Base-by-base conservation (phyloP, 1,284 basidiomycete genomes). In the Binderoboletus segoi region DNA sequence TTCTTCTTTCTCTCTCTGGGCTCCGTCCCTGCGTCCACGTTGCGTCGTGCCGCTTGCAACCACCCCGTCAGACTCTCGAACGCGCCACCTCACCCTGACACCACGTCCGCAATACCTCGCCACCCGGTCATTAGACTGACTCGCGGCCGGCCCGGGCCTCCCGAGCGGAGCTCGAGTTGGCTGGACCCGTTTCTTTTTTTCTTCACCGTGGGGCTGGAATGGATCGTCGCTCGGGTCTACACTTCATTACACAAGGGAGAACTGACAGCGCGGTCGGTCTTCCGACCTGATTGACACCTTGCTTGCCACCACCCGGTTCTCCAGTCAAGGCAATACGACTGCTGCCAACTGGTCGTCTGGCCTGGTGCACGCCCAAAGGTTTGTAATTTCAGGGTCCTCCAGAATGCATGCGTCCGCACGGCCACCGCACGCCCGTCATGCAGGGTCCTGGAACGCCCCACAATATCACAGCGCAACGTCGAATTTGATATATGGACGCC, bases 401-500 rank as follows among this genome's bases (percentile, higher is more conserved):
- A 54, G 16, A 18, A 61, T n/a, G 68, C 63, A 49, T 70, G 61
- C 56, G 41, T 63, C 67, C 68, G 45, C 68, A 52, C 64, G 68
- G 68, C 60, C 47, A 65, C 57, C 55, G 45, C 65, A 64, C 65
- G 53, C 51, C 48, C 61, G 53, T 54, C 47, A 45, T 58, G 56
- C 65, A 71, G 67, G 67, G 61, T 65, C 52, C 48, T 59, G 48
- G 33, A 30, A 51, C 52, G 41, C 56, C 56, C 37, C 64, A 62
- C 53, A 58, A 62, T 50, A 50, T 41, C 59, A 57, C 56, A 52
- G 40, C 57, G 53, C 60, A 55, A 54, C 49, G 58, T 59, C 46
- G 33, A 61, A 69, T 72, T 67, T 70, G 64, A 68, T 70, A 66
- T 68, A 71, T 56, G 51, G 56, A 49, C 47, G 41, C 40, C 54